These are phyloP conservation scores for Shiraia bambusicola DNA, from an alignment of 2,329 filamentous ascomycete genomes.

Conservation along the genomic window DNA sequence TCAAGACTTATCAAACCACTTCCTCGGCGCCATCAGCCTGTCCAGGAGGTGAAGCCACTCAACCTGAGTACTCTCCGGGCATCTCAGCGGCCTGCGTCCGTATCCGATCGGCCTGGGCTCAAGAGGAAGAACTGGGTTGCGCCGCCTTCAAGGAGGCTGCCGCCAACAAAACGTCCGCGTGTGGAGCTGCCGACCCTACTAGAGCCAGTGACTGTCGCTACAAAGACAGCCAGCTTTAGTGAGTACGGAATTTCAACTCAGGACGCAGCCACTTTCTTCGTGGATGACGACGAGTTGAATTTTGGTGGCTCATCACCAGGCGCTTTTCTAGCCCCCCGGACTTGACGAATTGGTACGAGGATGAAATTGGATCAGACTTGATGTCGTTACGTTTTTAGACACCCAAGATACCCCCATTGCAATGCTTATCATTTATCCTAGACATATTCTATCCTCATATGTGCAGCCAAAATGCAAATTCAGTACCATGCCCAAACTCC, in stretches of 20 bases:
- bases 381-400: too few species aligned
- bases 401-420: too few species aligned
- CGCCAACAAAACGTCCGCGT: constrained; percentile 4
- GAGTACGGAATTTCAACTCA: constrained; percentile 32
- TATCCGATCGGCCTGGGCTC: constrained; percentile 7
- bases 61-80: background rate
- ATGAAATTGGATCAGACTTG: too few species aligned
- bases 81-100: constrained; percentile 4
- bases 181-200: background rate
- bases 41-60: background rate
- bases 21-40: too few species aligned
- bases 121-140: constrained; percentile 4
- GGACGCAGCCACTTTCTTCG: constrained; percentile 29
- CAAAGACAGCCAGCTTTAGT: constrained; percentile 2
- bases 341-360: too few species aligned
- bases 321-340: too few species aligned
- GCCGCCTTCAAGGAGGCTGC: background rate
- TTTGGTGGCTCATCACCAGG: constrained; percentile 25
- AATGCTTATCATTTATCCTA: too few species aligned
- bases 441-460: too few species aligned
- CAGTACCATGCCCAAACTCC: too few species aligned
- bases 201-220: background rate
- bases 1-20: background rate
- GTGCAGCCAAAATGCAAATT: too few species aligned
- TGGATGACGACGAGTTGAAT: constrained; percentile 22